Conservation (phyloP, 2,329 filamentous ascomycete species). For the Colletotrichum lupini region DNA sequence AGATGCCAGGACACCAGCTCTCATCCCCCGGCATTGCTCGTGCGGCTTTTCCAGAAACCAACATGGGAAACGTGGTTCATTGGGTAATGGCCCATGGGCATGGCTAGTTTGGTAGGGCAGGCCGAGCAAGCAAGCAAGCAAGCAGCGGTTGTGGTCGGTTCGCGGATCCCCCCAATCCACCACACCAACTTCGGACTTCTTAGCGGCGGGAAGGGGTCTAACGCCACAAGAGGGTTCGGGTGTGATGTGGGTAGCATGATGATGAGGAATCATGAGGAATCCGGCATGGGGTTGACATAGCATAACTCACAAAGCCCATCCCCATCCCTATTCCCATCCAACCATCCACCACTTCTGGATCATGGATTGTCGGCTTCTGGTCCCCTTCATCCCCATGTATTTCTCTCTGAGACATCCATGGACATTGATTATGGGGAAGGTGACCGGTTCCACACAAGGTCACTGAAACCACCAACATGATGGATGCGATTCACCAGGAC, state of each 20-base stretch:
- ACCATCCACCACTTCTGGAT: neutral
- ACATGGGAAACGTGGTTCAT: neutral
- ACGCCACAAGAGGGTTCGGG: constrained; percentile 8
- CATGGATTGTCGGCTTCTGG: neutral
- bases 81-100: neutral
- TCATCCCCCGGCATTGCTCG: neutral
- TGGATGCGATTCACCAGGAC: neutral
- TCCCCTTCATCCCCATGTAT: neutral
- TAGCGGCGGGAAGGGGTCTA: constrained; percentile 18
- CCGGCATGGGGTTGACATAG: constrained; percentile 6
- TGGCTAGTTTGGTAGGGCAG: neutral
- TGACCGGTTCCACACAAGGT: neutral
- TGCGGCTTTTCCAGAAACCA: neutral
- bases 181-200: constrained; percentile 13
- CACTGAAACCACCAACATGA: neutral
- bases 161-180: neutral
- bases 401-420: neutral
- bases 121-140: neutral
- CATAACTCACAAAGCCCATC: neutral
- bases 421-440: neutral
- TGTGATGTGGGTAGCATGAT: neutral
- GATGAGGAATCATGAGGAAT: constrained; percentile 28
- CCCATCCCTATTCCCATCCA: neutral
- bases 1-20: neutral
- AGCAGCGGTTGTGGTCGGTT: neutral